Conservation (phyloP, 2,329 filamentous ascomycete genomes). For the Colletotrichum sojae region DNA sequence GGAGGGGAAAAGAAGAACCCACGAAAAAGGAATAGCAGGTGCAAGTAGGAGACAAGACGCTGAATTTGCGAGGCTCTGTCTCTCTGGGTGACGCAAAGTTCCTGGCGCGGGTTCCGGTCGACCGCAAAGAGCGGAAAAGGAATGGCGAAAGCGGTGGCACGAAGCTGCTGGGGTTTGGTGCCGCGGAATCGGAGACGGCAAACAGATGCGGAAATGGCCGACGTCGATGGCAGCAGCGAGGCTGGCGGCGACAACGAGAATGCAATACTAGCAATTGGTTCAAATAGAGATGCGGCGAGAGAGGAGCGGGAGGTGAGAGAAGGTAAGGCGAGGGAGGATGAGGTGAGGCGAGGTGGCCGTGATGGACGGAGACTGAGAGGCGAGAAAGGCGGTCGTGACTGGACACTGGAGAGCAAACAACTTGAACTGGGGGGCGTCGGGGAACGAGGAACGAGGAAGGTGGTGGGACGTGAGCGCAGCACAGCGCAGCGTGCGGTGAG, state of each 20-base stretch:
- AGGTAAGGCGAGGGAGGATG: too few relatives aligned
- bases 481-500: too few relatives aligned
- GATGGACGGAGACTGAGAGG: slow-evolving; percentile 12
- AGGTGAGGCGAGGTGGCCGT: slow-evolving; percentile 3
- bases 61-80: not conserved
- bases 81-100: not conserved
- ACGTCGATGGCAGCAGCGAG: slow-evolving; percentile 8
- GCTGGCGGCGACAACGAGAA: not conserved
- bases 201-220: slow-evolving; percentile 17
- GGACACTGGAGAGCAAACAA: not conserved
- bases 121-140: slow-evolving; percentile 11
- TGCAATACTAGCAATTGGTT: not conserved
- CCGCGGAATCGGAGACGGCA: slow-evolving; percentile 20
- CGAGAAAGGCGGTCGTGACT: slow-evolving; percentile 36
- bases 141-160: slow-evolving; percentile 23
- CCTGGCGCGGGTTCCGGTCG: slow-evolving; percentile 9
- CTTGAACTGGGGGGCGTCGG: slow-evolving; percentile 24
- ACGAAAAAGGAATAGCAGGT: not conserved
- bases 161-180: slow-evolving; percentile 15
- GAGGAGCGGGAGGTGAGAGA: not conserved
- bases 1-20: not conserved
- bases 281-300: not conserved
- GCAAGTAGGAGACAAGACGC: not conserved
- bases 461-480: slow-evolving; percentile 26
- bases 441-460: slow-evolving; percentile 20